Base-by-base conservation (phyloP, 192 early-diverging fungal genomes). In the Backusella liffmaniae region DNA sequence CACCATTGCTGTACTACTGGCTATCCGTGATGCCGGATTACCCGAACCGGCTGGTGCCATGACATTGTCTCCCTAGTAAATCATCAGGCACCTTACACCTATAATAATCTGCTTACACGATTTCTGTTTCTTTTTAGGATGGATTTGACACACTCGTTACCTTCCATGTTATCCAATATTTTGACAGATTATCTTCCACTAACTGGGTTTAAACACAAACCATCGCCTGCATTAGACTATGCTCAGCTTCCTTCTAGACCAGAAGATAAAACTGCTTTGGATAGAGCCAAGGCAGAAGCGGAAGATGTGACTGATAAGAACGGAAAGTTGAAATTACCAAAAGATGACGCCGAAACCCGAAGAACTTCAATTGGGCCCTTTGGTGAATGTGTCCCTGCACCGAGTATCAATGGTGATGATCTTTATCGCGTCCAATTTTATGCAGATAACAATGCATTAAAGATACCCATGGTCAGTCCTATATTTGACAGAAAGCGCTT, bases 61-160 rank as follows among this genome's bases (percentile, higher is more conserved):
- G 35, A 80, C 84, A 4, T 73, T 90, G 72, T 91, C 89, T 49
- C 93, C 93, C 18, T 95, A 93, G 94, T 70, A 42, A 67, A n/a
- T 29, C 9, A 49, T 18, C 9, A 21, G 23, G 16, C 44, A 16
- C 9, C 32, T 15, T 49, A 4, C 4, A 0, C 12, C 18, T 44
- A 29, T 39, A 30, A 16, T n/a, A 37, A 36, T 29, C 4, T 44
- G 0, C 15, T 44, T 16, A 18, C 42, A 4, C 67, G 12, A 6
- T 29, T 32, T 32, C 32, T 13, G 2, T 67, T 21, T 32, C 7
- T 26, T 9, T 18, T 3, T 68, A 84, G 84, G 87, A 30, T 86
- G 10, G 87, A 88, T 77, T 59, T 88, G 16, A 79, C 86, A 13
- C 81, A 85, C 49, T 87, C 84, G 0, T 72, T 84, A 67, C 87